Evolutionary conservation across 1,284 basidiomycete genomes (phyloP).

Genomic region (Chiua sp.): DNA sequence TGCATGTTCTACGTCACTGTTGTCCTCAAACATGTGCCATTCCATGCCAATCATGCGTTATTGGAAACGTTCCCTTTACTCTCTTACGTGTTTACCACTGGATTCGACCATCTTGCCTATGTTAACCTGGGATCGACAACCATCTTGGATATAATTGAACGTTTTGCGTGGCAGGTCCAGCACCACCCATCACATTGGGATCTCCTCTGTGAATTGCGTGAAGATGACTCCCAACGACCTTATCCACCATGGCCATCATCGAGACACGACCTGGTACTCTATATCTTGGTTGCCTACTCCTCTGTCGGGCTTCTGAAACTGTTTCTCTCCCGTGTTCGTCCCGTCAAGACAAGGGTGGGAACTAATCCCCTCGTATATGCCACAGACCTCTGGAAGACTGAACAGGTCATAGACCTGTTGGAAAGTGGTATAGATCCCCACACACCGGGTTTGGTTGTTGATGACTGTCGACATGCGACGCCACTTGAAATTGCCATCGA

Average conservation of each 20-base stretch:
- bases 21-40: background rate
- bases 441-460: background rate
- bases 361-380: conserved; percentile 9
- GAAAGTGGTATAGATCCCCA: background rate
- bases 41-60: too few relatives aligned
- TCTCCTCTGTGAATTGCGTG: conserved; percentile 2
- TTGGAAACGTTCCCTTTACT: conserved; percentile 1
- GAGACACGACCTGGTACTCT: conserved; percentile 3
- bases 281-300: conserved; percentile 2
- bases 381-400: conserved; percentile 1
- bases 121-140: background rate
- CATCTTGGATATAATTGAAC: background rate
- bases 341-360: background rate
- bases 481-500: conserved; percentile 6
- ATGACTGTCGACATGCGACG: background rate
- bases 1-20: conserved; percentile 1
- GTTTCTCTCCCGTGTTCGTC: background rate
- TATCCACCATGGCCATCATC: conserved; percentile 7
- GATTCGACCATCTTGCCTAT: conserved; percentile 4
- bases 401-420: background rate
- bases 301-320: background rate
- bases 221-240: background rate
- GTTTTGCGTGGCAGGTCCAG: background rate
- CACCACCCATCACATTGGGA: conserved; percentile 4
- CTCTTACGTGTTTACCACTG: background rate